Base-by-base conservation (phyloP, 345 rosid genomes). In the Brassica incana region DNA sequence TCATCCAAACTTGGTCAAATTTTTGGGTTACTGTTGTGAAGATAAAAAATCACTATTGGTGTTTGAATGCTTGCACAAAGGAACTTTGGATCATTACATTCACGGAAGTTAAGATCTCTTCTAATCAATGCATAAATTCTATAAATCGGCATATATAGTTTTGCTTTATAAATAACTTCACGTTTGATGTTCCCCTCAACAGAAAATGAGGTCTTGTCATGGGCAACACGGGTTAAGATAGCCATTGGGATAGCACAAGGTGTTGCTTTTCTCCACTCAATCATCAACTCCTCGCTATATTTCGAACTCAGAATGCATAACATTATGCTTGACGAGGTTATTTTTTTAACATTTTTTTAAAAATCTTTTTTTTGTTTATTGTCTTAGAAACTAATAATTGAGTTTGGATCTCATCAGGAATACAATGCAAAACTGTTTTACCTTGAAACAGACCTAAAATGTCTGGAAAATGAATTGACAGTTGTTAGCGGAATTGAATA, bases 311-410 rank as follows among this genome's bases (percentile, higher is more conserved):
- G 68, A 45, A 68, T 30, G 73, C 20, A 68, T 15, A 68, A 68
- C 73, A 58, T 76, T 27, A 9, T 76, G 20, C 73, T 76, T 30
- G 79, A 76, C 73, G 43, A 67, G 74, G 79, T 35, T 5, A 35
- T 35, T 35, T 35, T 67, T 30, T 32, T 52, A 23, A 12, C 20
- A 12, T 20, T 6, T 10, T 11, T 12, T 23, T 20, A 1, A 20
- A 23, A 40, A 40, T 9, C 12, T 50, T 15, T 5, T 6, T 40
- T 72, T 27, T 2, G 29, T 16, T 63, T 45, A 43, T 63, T 14
- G 20, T 52, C 25, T 54, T 2, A 16, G 61, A 56, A 56, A 16
- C 8, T 66, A 75, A 66, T 54, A 33, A 15, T 4, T 35, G 2
- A 23, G 35, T 75, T 54, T 75, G 36, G 52, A 52, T 75, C 38